phyloP scores from a whole-genome alignment of 2,329 filamentous ascomycete genomes.

The Xylaria sp. region DNA sequence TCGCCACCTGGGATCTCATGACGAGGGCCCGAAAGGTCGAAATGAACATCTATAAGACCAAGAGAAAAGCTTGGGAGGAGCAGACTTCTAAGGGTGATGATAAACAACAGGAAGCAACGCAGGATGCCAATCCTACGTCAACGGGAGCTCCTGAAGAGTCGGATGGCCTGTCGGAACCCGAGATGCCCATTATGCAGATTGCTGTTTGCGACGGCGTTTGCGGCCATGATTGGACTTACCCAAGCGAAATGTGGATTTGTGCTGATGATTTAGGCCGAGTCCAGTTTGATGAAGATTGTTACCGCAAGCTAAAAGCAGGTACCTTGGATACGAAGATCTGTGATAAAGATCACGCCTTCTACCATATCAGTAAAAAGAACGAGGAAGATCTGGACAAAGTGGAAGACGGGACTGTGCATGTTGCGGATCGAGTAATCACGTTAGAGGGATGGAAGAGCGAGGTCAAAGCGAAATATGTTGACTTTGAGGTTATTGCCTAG shows the following conservation, averaged over 20 bases:
- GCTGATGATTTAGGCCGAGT: background rate
- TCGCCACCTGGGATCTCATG: background rate
- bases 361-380: background rate
- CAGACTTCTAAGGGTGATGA: background rate
- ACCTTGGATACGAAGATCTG: background rate
- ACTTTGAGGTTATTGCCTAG: background rate
- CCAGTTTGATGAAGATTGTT: conserved; percentile 3
- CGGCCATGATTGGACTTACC: conserved; percentile 4
- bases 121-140: background rate
- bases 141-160: background rate
- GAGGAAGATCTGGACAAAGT: background rate
- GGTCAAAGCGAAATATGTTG: conserved; percentile 7
- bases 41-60: background rate
- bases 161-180: background rate
- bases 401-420: background rate
- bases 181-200: background rate
- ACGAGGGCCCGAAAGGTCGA: background rate
- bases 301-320: background rate
- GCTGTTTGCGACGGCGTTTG: background rate
- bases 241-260: background rate
- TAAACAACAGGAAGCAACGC: background rate
- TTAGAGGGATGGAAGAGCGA: conserved; percentile 1
- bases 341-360: background rate
- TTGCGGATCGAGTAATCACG: background rate
- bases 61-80: background rate